These are phyloP conservation scores for Kazachstania bromeliacearum DNA, from an alignment of 805 yeast genomes.

Conservation along the genomic window DNA sequence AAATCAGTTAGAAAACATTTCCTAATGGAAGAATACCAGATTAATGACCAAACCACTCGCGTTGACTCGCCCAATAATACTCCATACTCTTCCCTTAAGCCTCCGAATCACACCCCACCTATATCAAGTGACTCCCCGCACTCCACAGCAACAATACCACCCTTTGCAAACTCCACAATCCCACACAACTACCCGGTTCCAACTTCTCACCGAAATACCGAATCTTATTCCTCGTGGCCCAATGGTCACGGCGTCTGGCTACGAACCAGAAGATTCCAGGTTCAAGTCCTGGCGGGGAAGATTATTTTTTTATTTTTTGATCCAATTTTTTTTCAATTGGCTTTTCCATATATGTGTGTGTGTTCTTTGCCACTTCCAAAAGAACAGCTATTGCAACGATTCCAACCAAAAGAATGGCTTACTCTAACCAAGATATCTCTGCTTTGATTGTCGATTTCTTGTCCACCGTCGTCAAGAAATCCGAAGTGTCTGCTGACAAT, in stretches of 20 bases:
- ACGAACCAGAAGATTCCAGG: constrained; percentile 49
- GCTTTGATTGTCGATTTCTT: constrained; percentile 67
- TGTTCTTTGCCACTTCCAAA: not conserved
- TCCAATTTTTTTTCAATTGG: not conserved
- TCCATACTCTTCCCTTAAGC: too few relatives aligned
- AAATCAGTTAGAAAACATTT: too few relatives aligned
- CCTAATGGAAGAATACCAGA: too few relatives aligned
- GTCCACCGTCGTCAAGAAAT: constrained; percentile 45
- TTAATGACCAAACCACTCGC: too few relatives aligned
- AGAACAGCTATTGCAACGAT: not conserved
- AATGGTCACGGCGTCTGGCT: constrained; percentile 72
- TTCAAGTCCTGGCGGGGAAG: constrained; percentile 48
- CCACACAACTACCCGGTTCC: too few relatives aligned
- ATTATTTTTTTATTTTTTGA: constrained; percentile 3
- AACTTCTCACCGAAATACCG: too few relatives aligned
- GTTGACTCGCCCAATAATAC: too few relatives aligned
- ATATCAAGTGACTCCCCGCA: too few relatives aligned
- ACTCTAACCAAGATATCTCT: constrained; percentile 56
- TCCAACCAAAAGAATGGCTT: constrained; percentile 29
- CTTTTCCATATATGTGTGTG: not conserved
- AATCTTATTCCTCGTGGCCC: constrained; percentile 72
- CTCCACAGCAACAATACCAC: too few relatives aligned
- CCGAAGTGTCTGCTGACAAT: constrained; percentile 66
- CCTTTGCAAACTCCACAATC: too few relatives aligned
- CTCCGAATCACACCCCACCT: too few relatives aligned